These are phyloP conservation scores for Chrysoporthe austroafricana DNA, from an alignment of 2,329 filamentous ascomycete species.

Conservation along the genomic window DNA sequence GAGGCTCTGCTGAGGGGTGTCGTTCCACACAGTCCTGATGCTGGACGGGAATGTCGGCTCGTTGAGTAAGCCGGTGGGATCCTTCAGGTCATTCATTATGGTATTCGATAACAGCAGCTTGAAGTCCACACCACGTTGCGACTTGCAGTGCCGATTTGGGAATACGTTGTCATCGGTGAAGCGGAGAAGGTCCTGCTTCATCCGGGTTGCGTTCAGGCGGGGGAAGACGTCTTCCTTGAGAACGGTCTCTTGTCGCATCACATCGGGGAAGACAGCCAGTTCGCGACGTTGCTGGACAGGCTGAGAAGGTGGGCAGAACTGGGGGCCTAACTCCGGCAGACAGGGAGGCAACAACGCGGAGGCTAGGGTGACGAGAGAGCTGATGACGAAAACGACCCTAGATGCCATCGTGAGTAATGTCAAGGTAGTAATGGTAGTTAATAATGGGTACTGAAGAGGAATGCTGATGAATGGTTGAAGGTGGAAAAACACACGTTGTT, in stretches of 20 bases:
- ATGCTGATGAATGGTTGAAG: neutral
- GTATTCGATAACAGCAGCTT: neutral
- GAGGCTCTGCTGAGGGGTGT: constrained; percentile 14
- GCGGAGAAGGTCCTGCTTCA: neutral
- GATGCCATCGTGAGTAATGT: neutral
- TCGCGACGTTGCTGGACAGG: neutral
- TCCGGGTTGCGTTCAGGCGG: constrained; percentile 3
- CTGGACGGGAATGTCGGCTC: neutral
- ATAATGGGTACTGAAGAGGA: neutral
- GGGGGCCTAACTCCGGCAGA: constrained; percentile 3
- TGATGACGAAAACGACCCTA: neutral
- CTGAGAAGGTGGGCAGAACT: constrained; percentile 1
- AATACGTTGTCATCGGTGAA: neutral
- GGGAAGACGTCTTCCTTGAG: constrained; percentile 8
- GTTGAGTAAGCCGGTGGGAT: neutral
- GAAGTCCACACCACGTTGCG: neutral
- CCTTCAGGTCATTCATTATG: neutral
- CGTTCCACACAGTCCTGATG: neutral
- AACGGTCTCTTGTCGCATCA: constrained; percentile 5
- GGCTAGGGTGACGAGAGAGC: neutral
- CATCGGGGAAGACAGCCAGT: neutral
- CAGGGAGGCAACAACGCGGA: constrained; percentile 15
- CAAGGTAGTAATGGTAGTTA: neutral
- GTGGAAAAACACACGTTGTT: neutral
- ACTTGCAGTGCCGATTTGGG: constrained; percentile 10